phyloP scores from a whole-genome alignment of 306 rosid species.

The Phaseolus lunatus region DNA sequence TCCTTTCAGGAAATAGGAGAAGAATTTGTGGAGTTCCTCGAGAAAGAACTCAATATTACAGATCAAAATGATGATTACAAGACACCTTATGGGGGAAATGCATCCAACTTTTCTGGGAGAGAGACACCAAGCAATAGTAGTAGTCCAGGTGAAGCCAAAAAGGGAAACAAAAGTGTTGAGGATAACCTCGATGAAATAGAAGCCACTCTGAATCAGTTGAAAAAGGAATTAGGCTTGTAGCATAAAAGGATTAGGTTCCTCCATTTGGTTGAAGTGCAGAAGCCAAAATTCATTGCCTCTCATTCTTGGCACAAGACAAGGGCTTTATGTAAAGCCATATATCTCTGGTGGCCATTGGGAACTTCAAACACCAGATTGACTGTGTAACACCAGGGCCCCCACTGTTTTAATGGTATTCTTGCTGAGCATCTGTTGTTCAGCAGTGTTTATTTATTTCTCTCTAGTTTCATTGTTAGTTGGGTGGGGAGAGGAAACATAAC shows the following conservation, averaged over 20 bases:
- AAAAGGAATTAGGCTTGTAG: constrained; percentile 89
- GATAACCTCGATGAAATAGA: constrained; percentile 88
- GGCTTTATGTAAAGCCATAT: constrained; percentile 10
- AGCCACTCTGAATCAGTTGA: constrained; percentile 87
- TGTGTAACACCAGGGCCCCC: neutral
- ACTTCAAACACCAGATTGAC: constrained; percentile 13
- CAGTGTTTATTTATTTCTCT: neutral
- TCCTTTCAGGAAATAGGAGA: constrained; percentile 92
- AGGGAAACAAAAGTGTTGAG: constrained; percentile 65
- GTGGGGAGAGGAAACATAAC: neutral
- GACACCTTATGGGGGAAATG: constrained; percentile 51
- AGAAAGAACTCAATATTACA: constrained; percentile 87
- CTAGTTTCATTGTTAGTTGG: neutral
- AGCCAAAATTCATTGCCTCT: constrained; percentile 23
- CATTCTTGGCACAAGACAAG: constrained; percentile 15
- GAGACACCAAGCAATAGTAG: constrained; percentile 42
- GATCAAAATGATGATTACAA: constrained; percentile 46
- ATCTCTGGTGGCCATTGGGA: constrained; percentile 34
- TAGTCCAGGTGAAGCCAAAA: constrained; percentile 49
- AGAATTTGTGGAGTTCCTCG: constrained; percentile 94
- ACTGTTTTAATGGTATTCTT: neutral
- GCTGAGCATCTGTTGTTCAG: no score
- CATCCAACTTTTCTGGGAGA: constrained; percentile 49
- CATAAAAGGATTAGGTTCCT: constrained; percentile 11
- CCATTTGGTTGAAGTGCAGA: neutral